phyloP scores from a whole-genome alignment of 352 stramenopile genomes.

The Pythium aquatile region DNA sequence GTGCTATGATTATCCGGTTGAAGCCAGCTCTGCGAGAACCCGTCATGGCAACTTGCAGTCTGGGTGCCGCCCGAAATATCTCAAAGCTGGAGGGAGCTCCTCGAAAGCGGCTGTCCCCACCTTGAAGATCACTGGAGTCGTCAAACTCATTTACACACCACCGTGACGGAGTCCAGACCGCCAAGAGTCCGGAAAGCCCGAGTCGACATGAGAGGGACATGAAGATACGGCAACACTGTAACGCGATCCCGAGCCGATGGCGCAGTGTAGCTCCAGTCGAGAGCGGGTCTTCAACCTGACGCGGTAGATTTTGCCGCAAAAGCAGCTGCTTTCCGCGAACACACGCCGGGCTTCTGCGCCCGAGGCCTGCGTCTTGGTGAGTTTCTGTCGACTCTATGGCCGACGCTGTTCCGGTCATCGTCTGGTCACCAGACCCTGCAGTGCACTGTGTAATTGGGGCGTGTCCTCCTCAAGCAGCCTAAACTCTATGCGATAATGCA shows the following conservation, averaged over 20 bases:
- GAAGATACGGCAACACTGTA: neutral
- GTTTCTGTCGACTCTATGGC: slow-evolving; percentile 5
- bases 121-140: slow-evolving; percentile 1
- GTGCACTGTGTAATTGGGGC: neutral
- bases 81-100: slow-evolving; percentile 2
- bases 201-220: neutral
- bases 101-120: neutral
- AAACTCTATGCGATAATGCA: neutral
- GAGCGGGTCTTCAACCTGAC: slow-evolving; percentile 4
- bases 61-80: slow-evolving; percentile 3
- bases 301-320: neutral
- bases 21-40: neutral
- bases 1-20: neutral
- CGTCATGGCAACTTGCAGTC: neutral
- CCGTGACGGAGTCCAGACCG: neutral
- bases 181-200: too few relatives aligned
- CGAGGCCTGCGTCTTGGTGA: neutral
- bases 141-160: neutral
- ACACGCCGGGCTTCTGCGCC: neutral
- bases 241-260: neutral
- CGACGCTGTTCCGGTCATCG: neutral
- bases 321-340: slow-evolving; percentile 2
- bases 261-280: neutral
- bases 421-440: neutral
- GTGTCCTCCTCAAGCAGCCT: neutral